Base-by-base conservation (phyloP, 495 filamentous ascomycete species). In the Hypoxylon lienhwacheense region DNA sequence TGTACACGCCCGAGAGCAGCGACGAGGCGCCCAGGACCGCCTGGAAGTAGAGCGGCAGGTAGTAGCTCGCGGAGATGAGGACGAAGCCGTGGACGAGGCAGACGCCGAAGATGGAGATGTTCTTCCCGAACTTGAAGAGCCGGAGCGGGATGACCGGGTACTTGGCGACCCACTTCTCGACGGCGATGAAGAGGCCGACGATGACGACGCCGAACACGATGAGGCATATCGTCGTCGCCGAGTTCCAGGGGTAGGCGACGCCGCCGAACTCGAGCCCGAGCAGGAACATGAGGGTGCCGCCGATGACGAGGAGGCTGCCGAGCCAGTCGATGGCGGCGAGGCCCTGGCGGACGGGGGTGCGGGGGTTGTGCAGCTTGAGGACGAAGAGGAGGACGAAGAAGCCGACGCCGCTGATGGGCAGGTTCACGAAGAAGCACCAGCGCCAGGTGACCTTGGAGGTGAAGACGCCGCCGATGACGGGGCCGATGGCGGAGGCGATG, bases 191-290 rank as follows among this genome's bases (percentile, higher is more conserved):
- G 17, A 86, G 53, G 11, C 47, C 73, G 47, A 81, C 76, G 4
- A 79, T 76, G 16, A 84, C 40, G 14, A 85, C 46, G 12, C 89
- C 87, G 47, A 90, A 89, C 16, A 91, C 70, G 53, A 92, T 81
- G 6, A 91, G 71, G 64, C 87, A 89, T 58, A 95, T 80, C 19
- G 90, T 87, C 1, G 77, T 82, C 1, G 85, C 73, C 0, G 87
- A 91, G 36, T 63, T 66, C 89, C 89, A 93, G 12, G 88, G 85
- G 59, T 79, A 81, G 7, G 73, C 77, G 37, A 86, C 74, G 11
- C 89, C 89, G 41, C 88, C 88, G 53, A 86, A 88, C 59, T 90
- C 82, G 15, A 91, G 76, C 11, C 85, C 88, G 35, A 91, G 82
- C 5, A 91, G 77, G 57, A 93, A 80, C 81, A 91, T 89, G 7